These are phyloP conservation scores for Exserohilum turcica DNA, from an alignment of 2,329 filamentous ascomycete genomes.

Conservation along the genomic window DNA sequence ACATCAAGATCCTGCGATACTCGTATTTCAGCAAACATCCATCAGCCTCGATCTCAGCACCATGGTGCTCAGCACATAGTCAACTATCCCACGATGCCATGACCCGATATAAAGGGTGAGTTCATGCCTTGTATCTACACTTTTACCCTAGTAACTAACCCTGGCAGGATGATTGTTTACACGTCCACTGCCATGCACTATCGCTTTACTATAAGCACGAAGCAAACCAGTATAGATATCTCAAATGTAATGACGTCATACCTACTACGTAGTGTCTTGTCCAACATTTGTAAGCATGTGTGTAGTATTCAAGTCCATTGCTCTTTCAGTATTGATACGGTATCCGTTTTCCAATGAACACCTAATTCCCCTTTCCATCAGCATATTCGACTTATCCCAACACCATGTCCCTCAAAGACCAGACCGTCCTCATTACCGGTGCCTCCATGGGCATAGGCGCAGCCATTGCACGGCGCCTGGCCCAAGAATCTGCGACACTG, in stretches of 20 bases:
- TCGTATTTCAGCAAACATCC: neutral
- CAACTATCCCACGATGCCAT: neutral
- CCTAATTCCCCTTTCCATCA: neutral
- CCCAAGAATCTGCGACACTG: slow-evolving; percentile 48
- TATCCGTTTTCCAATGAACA: neutral
- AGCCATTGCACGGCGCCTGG: slow-evolving; percentile 50
- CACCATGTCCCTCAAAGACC: slow-evolving; percentile 33
- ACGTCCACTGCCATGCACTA: neutral
- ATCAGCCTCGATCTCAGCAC: neutral
- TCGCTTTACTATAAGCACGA: neutral
- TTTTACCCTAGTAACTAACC: neutral
- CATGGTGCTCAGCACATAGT: neutral
- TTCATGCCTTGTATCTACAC: neutral
- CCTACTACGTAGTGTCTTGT: neutral
- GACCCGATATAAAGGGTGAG: neutral
- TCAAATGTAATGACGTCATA: slow-evolving; percentile 7
- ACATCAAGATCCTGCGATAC: neutral
- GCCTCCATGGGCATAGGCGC: slow-evolving; percentile 56
- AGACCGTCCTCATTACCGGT: slow-evolving; percentile 44
- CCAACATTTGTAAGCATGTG: neutral
- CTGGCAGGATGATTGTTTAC: slow-evolving; percentile 3
- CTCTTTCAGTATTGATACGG: neutral
- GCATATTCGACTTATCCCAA: neutral
- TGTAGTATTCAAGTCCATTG: neutral
- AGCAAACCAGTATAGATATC: neutral